These are phyloP conservation scores for Russula brevipes DNA, from an alignment of 768 basidiomycete species.

Conservation along the genomic window DNA sequence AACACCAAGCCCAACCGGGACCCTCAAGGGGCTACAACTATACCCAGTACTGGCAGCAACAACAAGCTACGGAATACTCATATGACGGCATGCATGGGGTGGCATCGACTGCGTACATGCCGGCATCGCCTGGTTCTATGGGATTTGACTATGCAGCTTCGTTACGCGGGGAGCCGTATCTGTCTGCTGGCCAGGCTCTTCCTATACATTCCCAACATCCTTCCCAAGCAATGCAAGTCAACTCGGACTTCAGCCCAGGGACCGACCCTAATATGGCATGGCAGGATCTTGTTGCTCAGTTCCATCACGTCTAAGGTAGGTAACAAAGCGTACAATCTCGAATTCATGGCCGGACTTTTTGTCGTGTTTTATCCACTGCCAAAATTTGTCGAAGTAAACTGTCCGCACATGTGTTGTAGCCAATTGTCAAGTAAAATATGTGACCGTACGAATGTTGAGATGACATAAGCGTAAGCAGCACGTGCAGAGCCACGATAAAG, in stretches of 20 bases:
- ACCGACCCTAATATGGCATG: slow-evolving; percentile 25
- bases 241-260: slow-evolving; percentile 20
- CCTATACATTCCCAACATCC: slow-evolving; percentile 11
- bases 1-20: slow-evolving; percentile 14
- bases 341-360: background rate
- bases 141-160: slow-evolving; percentile 26
- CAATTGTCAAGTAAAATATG: slow-evolving; percentile 6
- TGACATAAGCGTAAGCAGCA: slow-evolving; percentile 10
- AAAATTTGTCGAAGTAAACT: slow-evolving; percentile 9
- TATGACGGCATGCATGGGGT: slow-evolving; percentile 17
- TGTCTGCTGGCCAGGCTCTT: slow-evolving; percentile 8
- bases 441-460: background rate
- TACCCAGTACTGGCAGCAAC: slow-evolving; percentile 24
- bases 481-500: background rate
- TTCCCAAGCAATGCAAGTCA: slow-evolving; percentile 16
- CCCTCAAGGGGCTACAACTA: slow-evolving; percentile 20
- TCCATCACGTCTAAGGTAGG: slow-evolving; percentile 24
- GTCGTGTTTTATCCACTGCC: background rate
- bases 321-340: background rate
- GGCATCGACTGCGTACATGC: slow-evolving; percentile 8
- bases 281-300: slow-evolving; percentile 26
- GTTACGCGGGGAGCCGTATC: slow-evolving; percentile 22
- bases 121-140: slow-evolving; percentile 20
- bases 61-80: slow-evolving; percentile 16
- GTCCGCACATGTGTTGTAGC: slow-evolving; percentile 21